Percentiles rank a stretch among this genome's conserved stretches.
These are phyloP conservation scores for Chrysosporium keratinophilum DNA, from an alignment of 2,329 filamentous ascomycete genomes.

Conservation along the genomic window DNA sequence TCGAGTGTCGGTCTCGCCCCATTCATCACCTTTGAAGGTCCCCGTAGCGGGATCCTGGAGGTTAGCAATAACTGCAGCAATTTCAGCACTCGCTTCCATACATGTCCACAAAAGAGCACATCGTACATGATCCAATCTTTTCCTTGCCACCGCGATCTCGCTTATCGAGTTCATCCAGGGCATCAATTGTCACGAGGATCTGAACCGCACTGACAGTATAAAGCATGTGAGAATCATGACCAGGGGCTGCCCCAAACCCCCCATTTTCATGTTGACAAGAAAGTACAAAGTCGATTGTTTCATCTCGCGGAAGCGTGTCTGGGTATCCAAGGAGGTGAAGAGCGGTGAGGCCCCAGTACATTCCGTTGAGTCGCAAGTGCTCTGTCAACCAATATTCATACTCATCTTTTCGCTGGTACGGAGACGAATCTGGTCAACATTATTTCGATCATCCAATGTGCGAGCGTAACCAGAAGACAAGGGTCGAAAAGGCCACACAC, in stretches of 20 bases:
- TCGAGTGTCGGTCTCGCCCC: conserved; percentile 90
- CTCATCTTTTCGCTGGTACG: conserved; percentile 66
- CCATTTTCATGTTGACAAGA: conserved; percentile 84
- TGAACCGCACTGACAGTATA: conserved; percentile 94
- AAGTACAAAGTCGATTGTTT: conserved; percentile 85
- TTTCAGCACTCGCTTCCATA: conserved; percentile 13
- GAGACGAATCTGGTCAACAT: conserved; percentile 6
- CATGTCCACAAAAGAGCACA: conserved; percentile 13
- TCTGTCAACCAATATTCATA: conserved; percentile 97
- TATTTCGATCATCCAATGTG: conserved; percentile 19
- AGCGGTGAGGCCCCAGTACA: conserved; percentile 92
- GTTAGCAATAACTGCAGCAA: conserved; percentile 56
- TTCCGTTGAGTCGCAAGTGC: conserved; percentile 84
- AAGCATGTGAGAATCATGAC: conserved; percentile 91
- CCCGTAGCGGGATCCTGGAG: conserved; percentile 73
- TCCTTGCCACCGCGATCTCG: conserved; percentile 56
- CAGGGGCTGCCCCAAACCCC: conserved; percentile 86
- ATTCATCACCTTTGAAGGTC: conserved; percentile 87
- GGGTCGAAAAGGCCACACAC: conserved; percentile 38
- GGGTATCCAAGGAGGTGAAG: conserved; percentile 74
- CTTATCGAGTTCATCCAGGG: conserved; percentile 68
- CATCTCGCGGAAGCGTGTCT: conserved; percentile 66
- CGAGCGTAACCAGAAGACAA: conserved; percentile 13
- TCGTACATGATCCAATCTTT: conserved; percentile 68
- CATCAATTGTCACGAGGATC: conserved; percentile 78